phyloP scores from a whole-genome alignment of 495 filamentous ascomycete species.

The Pyrenula aspistea region DNA sequence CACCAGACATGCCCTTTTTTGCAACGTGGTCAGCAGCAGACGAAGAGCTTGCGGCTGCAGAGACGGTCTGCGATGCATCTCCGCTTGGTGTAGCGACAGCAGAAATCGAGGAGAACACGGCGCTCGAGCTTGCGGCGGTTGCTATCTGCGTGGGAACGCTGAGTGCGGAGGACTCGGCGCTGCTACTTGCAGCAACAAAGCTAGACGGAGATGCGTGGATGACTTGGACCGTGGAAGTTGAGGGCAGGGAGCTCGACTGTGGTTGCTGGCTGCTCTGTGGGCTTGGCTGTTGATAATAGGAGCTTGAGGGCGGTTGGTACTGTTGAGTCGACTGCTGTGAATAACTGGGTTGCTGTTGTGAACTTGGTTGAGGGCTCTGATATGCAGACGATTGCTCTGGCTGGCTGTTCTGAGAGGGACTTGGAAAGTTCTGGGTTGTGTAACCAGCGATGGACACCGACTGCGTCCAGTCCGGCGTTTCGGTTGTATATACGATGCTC shows the following conservation, averaged over 20 bases:
- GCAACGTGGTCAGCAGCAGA: conserved; percentile 4
- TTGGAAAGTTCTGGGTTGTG: neutral
- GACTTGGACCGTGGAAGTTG: conserved; percentile 17
- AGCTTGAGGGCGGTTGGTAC: conserved; percentile 9
- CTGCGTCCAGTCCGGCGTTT: neutral
- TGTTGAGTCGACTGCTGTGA: conserved; percentile 18
- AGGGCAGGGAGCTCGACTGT: conserved; percentile 17
- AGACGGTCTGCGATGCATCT: conserved; percentile 1
- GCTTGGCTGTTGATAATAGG: conserved; percentile 1
- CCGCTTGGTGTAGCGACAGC: conserved; percentile 8
- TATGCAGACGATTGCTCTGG: neutral
- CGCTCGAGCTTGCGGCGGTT: neutral
- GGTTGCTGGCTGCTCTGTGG: neutral
- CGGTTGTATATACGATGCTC: neutral
- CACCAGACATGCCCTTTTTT: conserved; percentile 39
- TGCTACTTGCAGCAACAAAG: conserved; percentile 15
- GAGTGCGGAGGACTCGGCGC: conserved; percentile 1
- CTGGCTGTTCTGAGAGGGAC: neutral
- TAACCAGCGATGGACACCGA: neutral
- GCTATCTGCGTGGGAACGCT: conserved; percentile 4
- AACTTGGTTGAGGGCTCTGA: neutral
- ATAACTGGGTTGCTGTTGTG: conserved; percentile 6
- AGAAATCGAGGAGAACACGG: conserved; percentile 10
- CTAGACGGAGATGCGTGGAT: neutral
- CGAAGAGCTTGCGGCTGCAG: conserved; percentile 8